Evolutionary conservation across 108 stramenopile genomes (phyloP).

Genomic region (Stephanodiscus triporus): DNA sequence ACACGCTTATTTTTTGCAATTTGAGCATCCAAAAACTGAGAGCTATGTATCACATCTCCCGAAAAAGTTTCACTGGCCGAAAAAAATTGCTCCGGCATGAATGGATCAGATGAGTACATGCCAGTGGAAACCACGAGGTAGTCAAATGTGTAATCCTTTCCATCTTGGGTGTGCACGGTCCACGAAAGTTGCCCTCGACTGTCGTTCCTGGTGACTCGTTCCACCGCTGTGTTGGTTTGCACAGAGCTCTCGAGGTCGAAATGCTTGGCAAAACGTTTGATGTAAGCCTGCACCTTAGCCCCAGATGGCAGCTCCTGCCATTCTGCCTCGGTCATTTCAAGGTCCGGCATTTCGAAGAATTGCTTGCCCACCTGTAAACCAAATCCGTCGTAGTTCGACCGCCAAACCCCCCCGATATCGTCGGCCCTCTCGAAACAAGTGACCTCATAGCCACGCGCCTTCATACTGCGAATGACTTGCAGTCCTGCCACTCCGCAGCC

Average conservation of each 20-base stretch:
- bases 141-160: slow-evolving; percentile 23
- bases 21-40: slow-evolving; percentile 5
- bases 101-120: slow-evolving; percentile 11
- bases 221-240: slow-evolving; percentile 1
- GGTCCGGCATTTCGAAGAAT: slow-evolving; percentile 45
- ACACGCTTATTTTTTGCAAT: slow-evolving; percentile 6
- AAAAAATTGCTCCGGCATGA: background rate
- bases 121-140: slow-evolving; percentile 33
- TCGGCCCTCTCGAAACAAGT: slow-evolving; percentile 30
- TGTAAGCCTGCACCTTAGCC: slow-evolving; percentile 36
- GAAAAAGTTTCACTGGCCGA: background rate
- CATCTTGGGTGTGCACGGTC: background rate
- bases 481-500: slow-evolving; percentile 45
- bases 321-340: slow-evolving; percentile 23
- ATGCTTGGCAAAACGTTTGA: slow-evolving; percentile 29
- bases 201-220: slow-evolving; percentile 7
- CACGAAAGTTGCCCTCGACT: background rate
- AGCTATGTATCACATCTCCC: background rate
- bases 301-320: slow-evolving; percentile 28
- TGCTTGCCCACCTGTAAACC: slow-evolving; percentile 49
- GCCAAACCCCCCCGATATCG: slow-evolving; percentile 46
- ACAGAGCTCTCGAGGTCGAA: slow-evolving; percentile 21
- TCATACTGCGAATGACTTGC: slow-evolving; percentile 32
- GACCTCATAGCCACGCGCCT: slow-evolving; percentile 33
- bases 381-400: slow-evolving; percentile 32